Conservation (phyloP, 441 rosid species). For the Flueggea neowawraea region DNA sequence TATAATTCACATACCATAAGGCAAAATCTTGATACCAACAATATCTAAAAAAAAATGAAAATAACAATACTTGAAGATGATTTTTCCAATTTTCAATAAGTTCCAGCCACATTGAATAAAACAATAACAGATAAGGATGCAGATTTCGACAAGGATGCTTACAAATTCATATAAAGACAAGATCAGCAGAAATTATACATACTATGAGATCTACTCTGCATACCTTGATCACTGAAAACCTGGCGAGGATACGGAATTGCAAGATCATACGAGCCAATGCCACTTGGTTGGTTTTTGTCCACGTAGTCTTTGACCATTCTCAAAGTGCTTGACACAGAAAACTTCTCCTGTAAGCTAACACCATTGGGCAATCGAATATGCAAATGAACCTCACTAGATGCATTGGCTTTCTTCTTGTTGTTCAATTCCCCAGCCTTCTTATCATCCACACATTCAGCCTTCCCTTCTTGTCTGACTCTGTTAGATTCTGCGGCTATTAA, state of each 20-base stretch:
- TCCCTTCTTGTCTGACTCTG: slow-evolving; percentile 18
- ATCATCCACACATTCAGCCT: slow-evolving; percentile 19
- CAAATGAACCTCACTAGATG: slow-evolving; percentile 50
- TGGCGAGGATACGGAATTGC: slow-evolving; percentile 80
- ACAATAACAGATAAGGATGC: too few relatives aligned
- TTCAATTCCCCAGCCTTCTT: slow-evolving; percentile 13
- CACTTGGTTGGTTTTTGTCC: slow-evolving; percentile 47
- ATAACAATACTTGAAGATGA: too few relatives aligned
- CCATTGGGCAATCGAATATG: slow-evolving; percentile 77
- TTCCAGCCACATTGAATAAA: too few relatives aligned
- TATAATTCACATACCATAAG: background rate
- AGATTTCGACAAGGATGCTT: too few relatives aligned
- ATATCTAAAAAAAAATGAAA: too few relatives aligned
- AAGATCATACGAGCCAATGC: slow-evolving; percentile 58
- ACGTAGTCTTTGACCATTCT: slow-evolving; percentile 69
- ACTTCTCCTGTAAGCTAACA: slow-evolving; percentile 64
- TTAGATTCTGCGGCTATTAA: slow-evolving; percentile 11
- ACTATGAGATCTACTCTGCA: slow-evolving; percentile 10
- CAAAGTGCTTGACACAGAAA: slow-evolving; percentile 51
- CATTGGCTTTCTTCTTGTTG: slow-evolving; percentile 17
- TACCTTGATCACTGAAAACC: slow-evolving; percentile 78
- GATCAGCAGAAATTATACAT: background rate
- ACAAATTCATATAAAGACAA: background rate
- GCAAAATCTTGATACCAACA: too few relatives aligned
- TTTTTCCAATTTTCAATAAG: too few relatives aligned